Percentiles rank a stretch among this genome's conserved stretches.
Evolutionary conservation across 371 early-diverging fungal species (phyloP).

Genomic region (Thermomucor indicae-seudaticae): DNA sequence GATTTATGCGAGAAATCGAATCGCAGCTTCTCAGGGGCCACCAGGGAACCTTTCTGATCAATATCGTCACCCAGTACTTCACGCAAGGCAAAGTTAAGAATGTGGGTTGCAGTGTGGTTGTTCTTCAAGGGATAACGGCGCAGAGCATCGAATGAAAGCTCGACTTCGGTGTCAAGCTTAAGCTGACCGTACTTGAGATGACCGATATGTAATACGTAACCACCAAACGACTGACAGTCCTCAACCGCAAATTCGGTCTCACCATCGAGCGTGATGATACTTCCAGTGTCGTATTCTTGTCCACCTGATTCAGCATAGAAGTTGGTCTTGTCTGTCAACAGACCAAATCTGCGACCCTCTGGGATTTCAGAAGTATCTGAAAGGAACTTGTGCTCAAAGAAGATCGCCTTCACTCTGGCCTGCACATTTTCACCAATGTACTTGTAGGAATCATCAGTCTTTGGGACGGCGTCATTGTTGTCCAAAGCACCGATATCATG

Average conservation of each 20-base stretch:
- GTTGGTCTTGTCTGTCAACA: conserved; percentile 97
- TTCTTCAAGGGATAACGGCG: conserved; percentile 89
- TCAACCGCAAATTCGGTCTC: conserved; percentile 89
- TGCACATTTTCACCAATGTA: conserved; percentile 70
- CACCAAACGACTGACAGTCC: conserved; percentile 94
- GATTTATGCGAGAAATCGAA: conserved; percentile 94
- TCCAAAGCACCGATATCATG: conserved; percentile 90
- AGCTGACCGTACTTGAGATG: conserved; percentile 86
- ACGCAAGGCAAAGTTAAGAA: conserved; percentile 95
- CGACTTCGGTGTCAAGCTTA: conserved; percentile 65
- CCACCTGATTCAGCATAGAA: conserved; percentile 99
- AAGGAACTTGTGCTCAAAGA: conserved; percentile 54
- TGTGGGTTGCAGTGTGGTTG: conserved; percentile 99
- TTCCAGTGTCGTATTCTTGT: conserved; percentile 97
- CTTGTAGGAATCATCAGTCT: conserved; percentile 91
- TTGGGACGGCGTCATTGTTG: conserved; percentile 62
- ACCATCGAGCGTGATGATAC: conserved; percentile 78
- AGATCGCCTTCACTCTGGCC: conserved; percentile 72
- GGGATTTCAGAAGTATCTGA: conserved; percentile 46
- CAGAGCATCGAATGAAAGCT: conserved; percentile 80
- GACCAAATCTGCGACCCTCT: conserved; percentile 64
- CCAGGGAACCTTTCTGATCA: conserved; percentile 98
- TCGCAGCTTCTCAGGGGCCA: conserved; percentile 94
- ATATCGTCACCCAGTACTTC: conserved; percentile 69
- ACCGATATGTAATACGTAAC: conserved; percentile 97